These are phyloP conservation scores for Trichoderma virens DNA, from an alignment of 495 filamentous ascomycete species.

Conservation along the genomic window DNA sequence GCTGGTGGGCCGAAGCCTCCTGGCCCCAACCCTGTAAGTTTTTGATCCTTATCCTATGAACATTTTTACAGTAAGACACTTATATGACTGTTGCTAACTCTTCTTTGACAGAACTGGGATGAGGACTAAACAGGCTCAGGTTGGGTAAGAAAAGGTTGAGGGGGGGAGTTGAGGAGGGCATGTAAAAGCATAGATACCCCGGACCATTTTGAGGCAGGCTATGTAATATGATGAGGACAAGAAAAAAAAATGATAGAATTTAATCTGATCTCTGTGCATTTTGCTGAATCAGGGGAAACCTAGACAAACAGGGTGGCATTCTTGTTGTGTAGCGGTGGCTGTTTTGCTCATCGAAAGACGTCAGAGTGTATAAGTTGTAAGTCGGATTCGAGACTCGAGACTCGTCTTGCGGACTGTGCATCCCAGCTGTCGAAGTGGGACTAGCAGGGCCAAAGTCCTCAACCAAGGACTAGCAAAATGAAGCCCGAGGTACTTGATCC, in stretches of 20 bases:
- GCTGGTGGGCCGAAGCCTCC: slow-evolving; percentile 96
- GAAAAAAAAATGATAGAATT: neutral
- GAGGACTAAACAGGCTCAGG: slow-evolving; percentile 58
- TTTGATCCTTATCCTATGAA: neutral
- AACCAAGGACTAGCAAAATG: too few relatives aligned
- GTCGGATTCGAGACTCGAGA: too few relatives aligned
- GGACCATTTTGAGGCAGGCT: slow-evolving; percentile 7
- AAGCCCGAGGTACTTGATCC: too few relatives aligned
- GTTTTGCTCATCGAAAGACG: too few relatives aligned
- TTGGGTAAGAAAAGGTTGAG: neutral
- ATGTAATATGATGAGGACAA: neutral
- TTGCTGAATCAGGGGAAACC: too few relatives aligned
- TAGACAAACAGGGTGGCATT: too few relatives aligned
- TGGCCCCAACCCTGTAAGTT: slow-evolving; percentile 64
- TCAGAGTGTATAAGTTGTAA: too few relatives aligned
- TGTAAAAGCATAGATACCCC: slow-evolving; percentile 7
- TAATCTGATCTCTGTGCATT: neutral
- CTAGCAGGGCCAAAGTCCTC: too few relatives aligned
- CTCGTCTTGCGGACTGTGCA: too few relatives aligned
- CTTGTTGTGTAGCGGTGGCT: too few relatives aligned
- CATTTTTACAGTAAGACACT: neutral
- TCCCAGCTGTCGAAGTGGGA: too few relatives aligned
- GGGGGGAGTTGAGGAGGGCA: neutral
- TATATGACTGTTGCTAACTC: slow-evolving; percentile 22
- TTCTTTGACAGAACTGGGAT: slow-evolving; percentile 68